phyloP scores from a whole-genome alignment of 495 filamentous ascomycete genomes.

The Opeltia flavorubescens region DNA sequence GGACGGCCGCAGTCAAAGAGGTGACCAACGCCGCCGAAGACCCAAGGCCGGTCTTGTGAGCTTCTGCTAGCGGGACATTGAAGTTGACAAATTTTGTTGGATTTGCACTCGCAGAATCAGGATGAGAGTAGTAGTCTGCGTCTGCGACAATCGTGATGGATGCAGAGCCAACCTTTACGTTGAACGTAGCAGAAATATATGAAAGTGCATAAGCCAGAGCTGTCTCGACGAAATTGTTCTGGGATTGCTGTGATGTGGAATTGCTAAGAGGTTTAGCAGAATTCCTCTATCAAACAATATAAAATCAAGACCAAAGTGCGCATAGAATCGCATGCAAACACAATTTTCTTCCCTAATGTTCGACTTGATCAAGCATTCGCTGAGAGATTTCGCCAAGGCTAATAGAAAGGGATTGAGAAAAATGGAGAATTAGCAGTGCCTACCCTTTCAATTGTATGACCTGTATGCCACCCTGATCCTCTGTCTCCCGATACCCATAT shows the following conservation, averaged over 20 bases:
- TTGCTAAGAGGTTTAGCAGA: conserved; percentile 17
- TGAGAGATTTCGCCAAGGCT: neutral
- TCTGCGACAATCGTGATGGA: conserved; percentile 83
- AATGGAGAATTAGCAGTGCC: conserved; percentile 20
- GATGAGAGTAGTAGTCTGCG: conserved; percentile 89
- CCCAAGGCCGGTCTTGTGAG: conserved; percentile 92
- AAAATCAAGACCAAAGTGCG: conserved; percentile 5
- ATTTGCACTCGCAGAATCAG: conserved; percentile 22
- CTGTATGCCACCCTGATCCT: conserved; percentile 57
- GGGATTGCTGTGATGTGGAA: conserved; percentile 17
- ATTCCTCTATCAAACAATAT: too few species aligned
- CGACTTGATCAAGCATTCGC: neutral
- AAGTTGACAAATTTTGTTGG: conserved; percentile 58
- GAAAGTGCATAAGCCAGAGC: conserved; percentile 76
- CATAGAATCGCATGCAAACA: neutral
- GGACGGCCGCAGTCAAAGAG: conserved; percentile 61
- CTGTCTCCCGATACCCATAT: conserved; percentile 57
- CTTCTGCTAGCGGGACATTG: conserved; percentile 54
- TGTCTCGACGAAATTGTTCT: conserved; percentile 83
- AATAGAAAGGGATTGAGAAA: neutral
- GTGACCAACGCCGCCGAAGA: conserved; percentile 93
- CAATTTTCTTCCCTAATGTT: neutral
- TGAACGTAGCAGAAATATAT: conserved; percentile 48
- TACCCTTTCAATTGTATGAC: conserved; percentile 70
- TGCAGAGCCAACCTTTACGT: conserved; percentile 47